phyloP scores from a whole-genome alignment of 768 basidiomycete genomes.

The Russula sp. region DNA sequence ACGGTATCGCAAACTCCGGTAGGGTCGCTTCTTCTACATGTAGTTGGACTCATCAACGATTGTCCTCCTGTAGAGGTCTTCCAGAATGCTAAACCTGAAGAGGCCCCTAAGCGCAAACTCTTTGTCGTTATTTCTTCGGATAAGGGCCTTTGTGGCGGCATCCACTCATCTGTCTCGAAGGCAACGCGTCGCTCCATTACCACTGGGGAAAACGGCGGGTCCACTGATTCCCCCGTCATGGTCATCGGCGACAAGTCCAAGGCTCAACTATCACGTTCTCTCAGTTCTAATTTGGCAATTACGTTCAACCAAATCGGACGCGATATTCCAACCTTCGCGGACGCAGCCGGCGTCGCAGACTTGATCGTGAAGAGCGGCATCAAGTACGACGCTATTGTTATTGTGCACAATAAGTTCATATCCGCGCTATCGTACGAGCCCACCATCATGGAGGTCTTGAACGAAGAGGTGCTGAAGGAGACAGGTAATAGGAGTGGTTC shows the following conservation, averaged over 20 bases:
- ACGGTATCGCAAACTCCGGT: conserved; percentile 91
- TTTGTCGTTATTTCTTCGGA: conserved; percentile 95
- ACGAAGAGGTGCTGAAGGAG: conserved; percentile 73
- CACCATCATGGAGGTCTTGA: conserved; percentile 67
- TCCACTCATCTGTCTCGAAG: conserved; percentile 95
- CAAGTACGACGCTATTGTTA: conserved; percentile 77
- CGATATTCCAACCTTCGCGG: conserved; percentile 95
- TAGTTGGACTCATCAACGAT: not conserved
- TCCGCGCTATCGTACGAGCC: conserved; percentile 91
- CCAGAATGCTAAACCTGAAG: conserved; percentile 64
- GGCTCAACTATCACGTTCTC: conserved; percentile 70
- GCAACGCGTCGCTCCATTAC: conserved; percentile 69
- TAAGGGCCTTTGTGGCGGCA: conserved; percentile 99
- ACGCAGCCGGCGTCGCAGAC: conserved; percentile 92
- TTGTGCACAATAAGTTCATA: conserved; percentile 82
- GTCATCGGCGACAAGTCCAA: conserved; percentile 98
- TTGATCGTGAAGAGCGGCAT: conserved; percentile 79
- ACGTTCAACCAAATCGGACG: conserved; percentile 98
- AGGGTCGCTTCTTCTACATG: conserved; percentile 28
- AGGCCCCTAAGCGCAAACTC: conserved; percentile 69
- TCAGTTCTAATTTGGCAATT: conserved; percentile 62
- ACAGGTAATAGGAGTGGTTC: conserved; percentile 49
- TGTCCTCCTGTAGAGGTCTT: conserved; percentile 66
- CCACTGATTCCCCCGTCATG: conserved; percentile 64
- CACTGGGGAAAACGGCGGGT: conserved; percentile 45